Percentiles rank a stretch among this genome's conserved stretches.
These are phyloP conservation scores for Linnemannia hyalina DNA, from an alignment of 192 early-diverging fungal species.

Conservation along the genomic window DNA sequence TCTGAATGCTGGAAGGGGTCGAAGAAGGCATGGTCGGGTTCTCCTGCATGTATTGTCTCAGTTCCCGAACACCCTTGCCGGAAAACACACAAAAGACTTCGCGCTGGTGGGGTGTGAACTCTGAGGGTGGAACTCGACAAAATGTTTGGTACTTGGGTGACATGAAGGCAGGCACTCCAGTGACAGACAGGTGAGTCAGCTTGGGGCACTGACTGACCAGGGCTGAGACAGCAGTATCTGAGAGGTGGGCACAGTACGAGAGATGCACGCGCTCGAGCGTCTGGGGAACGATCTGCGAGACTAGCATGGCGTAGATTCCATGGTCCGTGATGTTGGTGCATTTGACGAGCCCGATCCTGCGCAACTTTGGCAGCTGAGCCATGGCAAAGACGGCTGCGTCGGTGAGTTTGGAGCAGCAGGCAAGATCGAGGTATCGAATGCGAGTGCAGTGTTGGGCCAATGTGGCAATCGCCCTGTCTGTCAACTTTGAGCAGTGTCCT, in stretches of 20 bases:
- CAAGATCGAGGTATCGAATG: constrained; percentile 70
- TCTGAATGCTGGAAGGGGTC: constrained; percentile 26
- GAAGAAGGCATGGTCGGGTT: constrained; percentile 17
- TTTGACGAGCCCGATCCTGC: constrained; percentile 72
- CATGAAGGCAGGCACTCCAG: constrained; percentile 68
- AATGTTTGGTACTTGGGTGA: constrained; percentile 62
- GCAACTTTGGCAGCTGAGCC: constrained; percentile 64
- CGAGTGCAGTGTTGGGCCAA: constrained; percentile 63
- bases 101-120: constrained; percentile 67
- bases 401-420: constrained; percentile 66
- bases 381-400: constrained; percentile 65
- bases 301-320: constrained; percentile 63
- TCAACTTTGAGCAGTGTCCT: constrained; percentile 67
- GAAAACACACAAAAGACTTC: constrained; percentile 72
- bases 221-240: constrained; percentile 58
- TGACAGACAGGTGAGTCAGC: constrained; percentile 68
- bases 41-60: constrained; percentile 59
- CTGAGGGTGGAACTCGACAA: constrained; percentile 65
- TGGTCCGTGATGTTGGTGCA: constrained; percentile 70
- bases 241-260: constrained; percentile 67
- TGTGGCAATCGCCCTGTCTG: constrained; percentile 63
- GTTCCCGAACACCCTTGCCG: constrained; percentile 68
- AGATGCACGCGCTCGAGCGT: constrained; percentile 70
- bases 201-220: constrained; percentile 62
- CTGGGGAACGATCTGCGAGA: constrained; percentile 54